Base-by-base conservation (phyloP, 495 filamentous ascomycete genomes). In the Podospora bellae-mahoneyi region DNA sequence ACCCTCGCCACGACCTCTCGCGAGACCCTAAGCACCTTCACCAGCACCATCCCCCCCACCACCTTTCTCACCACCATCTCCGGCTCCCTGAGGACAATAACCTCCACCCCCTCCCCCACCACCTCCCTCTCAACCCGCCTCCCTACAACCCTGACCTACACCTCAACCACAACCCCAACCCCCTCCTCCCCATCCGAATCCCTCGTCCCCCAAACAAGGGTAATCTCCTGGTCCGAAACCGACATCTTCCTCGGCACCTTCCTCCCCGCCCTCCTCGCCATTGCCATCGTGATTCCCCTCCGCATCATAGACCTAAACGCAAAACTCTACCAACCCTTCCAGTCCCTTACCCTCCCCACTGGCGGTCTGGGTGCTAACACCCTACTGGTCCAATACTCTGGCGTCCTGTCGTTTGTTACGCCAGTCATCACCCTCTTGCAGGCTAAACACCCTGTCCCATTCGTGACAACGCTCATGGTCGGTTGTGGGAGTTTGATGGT, bases 281-380 rank as follows among this genome's bases (percentile, higher is more conserved):
- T 78, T 10, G 65, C 66, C 2, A 62, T 80, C 16, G 69, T 77
- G 6, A 76, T 80, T 60, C 74, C 74, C 4, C 64, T 78, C 10
- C 72, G 76, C 10, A 71, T 80, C 57, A 75, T 80, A 66, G 78
- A 80, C 68, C 73, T 76, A 32, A 78, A 78, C 70, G 75, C 72
- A 0, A 80, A 80, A 68, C 73, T 78, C 10, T 77, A 76, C 58
- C 76, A 80, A 62, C 78, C 78, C n/a, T 80, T 77, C 71, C 76
- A 77, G 27, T 66, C 72, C 2, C 72, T 80, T 4, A 67, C 75
- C 6, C 27, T 19, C 3, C 57, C 60, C 16, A 69, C 68, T 48
- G 75, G 74, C 26, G 66, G 62, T 1, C 32, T 57, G 1, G 74
- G 69, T 1, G 30, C 68, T 3, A 67, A 74, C 23, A 73, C 76